Conservation (phyloP, 116 monocot genomes). For the Zostera marina region DNA sequence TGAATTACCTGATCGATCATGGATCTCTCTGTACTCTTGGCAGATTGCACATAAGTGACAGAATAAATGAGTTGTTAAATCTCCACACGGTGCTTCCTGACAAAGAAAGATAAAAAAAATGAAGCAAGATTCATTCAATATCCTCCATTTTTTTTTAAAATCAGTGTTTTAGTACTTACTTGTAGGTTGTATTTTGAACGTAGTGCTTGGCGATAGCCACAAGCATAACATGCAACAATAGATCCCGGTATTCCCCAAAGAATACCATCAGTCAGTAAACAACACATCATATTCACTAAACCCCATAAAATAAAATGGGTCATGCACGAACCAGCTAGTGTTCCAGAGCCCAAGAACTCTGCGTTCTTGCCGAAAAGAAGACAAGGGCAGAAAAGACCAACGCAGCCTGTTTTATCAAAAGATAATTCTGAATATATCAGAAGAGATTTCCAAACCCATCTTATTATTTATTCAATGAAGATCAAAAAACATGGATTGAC, state of each 20-base stretch:
- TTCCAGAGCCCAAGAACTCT: conserved; percentile 75
- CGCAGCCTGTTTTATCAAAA: conserved; percentile 27
- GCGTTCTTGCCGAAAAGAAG: conserved; percentile 85
- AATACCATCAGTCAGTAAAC: conserved; percentile 52
- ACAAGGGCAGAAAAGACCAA: conserved; percentile 76
- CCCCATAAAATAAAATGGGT: conserved; percentile 78
- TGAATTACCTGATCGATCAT: conserved; percentile 35
- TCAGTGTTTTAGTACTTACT: conserved; percentile 30
- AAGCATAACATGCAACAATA: conserved; percentile 75
- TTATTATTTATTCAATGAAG: too few relatives aligned
- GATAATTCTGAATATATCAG: neutral
- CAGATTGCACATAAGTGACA: conserved; percentile 83
- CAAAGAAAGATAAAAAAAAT: neutral
- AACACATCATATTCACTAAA: conserved; percentile 59
- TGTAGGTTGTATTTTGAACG: conserved; percentile 52
- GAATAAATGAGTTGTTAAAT: conserved; percentile 65
- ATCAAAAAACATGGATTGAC: too few relatives aligned
- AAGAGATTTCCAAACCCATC: too few relatives aligned
- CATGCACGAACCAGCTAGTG: conserved; percentile 62
- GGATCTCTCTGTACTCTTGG: conserved; percentile 91
- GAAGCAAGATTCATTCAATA: neutral
- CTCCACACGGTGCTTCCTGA: conserved; percentile 85
- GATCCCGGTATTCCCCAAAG: conserved; percentile 54
- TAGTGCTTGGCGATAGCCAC: conserved; percentile 54
- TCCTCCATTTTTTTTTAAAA: neutral